Evolutionary conservation across 768 basidiomycete species (phyloP).

Genomic region (Leccinellum rugosiceps): DNA sequence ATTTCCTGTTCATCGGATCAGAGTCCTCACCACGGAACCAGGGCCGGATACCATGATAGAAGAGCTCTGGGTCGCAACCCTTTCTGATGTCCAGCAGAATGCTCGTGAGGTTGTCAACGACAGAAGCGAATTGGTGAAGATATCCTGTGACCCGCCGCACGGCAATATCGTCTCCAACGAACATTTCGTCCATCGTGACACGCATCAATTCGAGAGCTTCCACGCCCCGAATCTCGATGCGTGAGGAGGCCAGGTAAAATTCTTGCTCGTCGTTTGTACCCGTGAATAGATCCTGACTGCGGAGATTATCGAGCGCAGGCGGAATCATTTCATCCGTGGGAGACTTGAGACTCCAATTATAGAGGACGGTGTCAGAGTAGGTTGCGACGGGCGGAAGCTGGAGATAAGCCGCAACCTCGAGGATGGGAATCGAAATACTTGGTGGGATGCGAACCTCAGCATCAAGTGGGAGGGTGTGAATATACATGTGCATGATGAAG

Average conservation of each 20-base stretch:
- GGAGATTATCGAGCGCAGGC: slow-evolving; percentile 53
- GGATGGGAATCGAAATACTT: slow-evolving; percentile 69
- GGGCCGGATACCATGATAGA: slow-evolving; percentile 70
- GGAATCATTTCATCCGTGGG: slow-evolving; percentile 27
- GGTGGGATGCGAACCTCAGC: slow-evolving; percentile 62
- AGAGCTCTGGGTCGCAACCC: slow-evolving; percentile 71
- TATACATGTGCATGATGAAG: slow-evolving; percentile 75
- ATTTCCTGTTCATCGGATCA: slow-evolving; percentile 39
- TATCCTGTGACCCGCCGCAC: slow-evolving; percentile 61
- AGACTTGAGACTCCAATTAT: slow-evolving; percentile 52
- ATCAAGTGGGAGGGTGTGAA: slow-evolving; percentile 57
- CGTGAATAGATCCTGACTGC: slow-evolving; percentile 69
- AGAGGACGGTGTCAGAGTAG: slow-evolving; percentile 72
- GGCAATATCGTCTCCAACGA: slow-evolving; percentile 68
- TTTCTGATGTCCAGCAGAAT: slow-evolving; percentile 64
- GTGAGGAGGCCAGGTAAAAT: slow-evolving; percentile 83
- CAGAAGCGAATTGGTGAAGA: slow-evolving; percentile 54
- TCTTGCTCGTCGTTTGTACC: slow-evolving; percentile 77
- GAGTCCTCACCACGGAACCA: slow-evolving; percentile 79
- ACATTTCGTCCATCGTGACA: slow-evolving; percentile 81
- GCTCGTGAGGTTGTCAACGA: slow-evolving; percentile 62
- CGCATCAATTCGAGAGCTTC: slow-evolving; percentile 85
- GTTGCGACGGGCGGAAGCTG: slow-evolving; percentile 86
- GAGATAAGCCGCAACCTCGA: slow-evolving; percentile 65
- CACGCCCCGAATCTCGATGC: slow-evolving; percentile 83